phyloP scores from a whole-genome alignment of 2,329 filamentous ascomycete species.

The Pseudogymnoascus sp. region DNA sequence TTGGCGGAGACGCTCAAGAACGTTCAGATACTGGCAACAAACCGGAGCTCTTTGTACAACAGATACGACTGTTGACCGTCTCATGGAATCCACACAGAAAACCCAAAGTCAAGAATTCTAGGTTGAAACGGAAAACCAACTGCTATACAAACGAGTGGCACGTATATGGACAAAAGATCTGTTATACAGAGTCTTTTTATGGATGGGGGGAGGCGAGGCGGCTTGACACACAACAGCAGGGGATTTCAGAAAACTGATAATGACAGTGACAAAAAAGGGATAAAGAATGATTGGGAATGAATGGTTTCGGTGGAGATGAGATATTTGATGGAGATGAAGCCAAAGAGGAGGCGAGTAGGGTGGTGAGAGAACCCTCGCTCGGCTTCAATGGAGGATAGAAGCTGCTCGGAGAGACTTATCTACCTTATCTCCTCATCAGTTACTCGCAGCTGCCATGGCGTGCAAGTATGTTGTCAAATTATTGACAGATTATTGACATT shows the following conservation, averaged over 20 bases:
- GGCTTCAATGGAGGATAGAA: background rate
- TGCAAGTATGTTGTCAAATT: background rate
- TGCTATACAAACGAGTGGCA: conserved; percentile 1
- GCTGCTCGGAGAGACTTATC: background rate
- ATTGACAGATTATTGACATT: background rate
- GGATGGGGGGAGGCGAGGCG: background rate
- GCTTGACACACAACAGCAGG: background rate
- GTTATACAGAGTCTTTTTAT: conserved; percentile 7
- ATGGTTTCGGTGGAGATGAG: background rate
- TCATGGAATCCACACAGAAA: background rate
- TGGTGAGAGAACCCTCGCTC: background rate
- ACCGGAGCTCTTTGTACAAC: conserved; percentile 1
- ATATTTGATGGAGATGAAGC: conserved; percentile 7
- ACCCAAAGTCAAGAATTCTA: background rate
- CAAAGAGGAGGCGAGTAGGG: background rate
- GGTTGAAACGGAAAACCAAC: background rate
- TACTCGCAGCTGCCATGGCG: background rate
- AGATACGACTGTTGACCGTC: background rate
- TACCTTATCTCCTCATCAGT: background rate
- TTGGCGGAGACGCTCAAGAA: background rate
- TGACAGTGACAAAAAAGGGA: background rate
- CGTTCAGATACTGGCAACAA: background rate
- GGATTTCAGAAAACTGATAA: conserved; percentile 1
- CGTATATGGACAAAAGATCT: conserved; percentile 6
- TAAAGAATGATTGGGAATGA: background rate